phyloP scores from a whole-genome alignment of 345 rosid genomes.

The Salix purpurea region DNA sequence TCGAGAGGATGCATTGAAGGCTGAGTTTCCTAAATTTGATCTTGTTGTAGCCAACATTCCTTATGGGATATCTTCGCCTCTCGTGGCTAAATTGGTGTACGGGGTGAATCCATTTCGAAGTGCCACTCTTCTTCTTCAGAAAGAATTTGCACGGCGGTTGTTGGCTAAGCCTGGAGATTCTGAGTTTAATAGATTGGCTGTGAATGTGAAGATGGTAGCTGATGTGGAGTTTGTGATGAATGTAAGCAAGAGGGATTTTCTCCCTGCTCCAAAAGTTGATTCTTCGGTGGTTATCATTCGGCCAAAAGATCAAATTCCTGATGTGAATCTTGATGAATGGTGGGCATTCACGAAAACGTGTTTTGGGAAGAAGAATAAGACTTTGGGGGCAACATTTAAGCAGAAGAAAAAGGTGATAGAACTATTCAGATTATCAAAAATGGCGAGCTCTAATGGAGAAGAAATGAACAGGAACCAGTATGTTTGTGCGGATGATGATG shows the following conservation, averaged over 20 bases:
- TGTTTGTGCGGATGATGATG: slow-evolving; percentile 20
- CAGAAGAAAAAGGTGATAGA: slow-evolving; percentile 83
- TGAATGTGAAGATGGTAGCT: slow-evolving; percentile 75
- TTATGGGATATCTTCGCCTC: slow-evolving; percentile 77
- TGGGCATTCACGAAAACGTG: slow-evolving; percentile 71
- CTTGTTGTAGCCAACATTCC: slow-evolving; percentile 85
- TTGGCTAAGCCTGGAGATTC: slow-evolving; percentile 82
- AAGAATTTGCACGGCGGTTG: slow-evolving; percentile 78
- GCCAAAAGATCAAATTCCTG: slow-evolving; percentile 59
- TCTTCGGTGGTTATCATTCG: slow-evolving; percentile 73
- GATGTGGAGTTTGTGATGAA: slow-evolving; percentile 77
- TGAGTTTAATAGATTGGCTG: slow-evolving; percentile 80
- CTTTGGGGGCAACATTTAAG: slow-evolving; percentile 79
- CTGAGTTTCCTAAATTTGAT: slow-evolving; percentile 65
- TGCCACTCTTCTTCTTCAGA: slow-evolving; percentile 83
- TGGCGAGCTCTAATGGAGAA: slow-evolving; percentile 1
- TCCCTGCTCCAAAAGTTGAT: slow-evolving; percentile 84
- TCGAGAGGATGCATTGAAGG: slow-evolving; percentile 70
- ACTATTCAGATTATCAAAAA: slow-evolving; percentile 39
- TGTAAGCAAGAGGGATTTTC: slow-evolving; percentile 87
- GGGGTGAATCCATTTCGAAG: slow-evolving; percentile 55
- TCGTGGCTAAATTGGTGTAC: slow-evolving; percentile 69
- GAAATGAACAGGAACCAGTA: background rate
- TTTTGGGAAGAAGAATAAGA: slow-evolving; percentile 80
- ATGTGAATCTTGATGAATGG: slow-evolving; percentile 69